Evolutionary conservation across 768 basidiomycete genomes (phyloP), one percentile per base, ranked within the genome.

Genomic region (Dendrothele bispora): DNA sequence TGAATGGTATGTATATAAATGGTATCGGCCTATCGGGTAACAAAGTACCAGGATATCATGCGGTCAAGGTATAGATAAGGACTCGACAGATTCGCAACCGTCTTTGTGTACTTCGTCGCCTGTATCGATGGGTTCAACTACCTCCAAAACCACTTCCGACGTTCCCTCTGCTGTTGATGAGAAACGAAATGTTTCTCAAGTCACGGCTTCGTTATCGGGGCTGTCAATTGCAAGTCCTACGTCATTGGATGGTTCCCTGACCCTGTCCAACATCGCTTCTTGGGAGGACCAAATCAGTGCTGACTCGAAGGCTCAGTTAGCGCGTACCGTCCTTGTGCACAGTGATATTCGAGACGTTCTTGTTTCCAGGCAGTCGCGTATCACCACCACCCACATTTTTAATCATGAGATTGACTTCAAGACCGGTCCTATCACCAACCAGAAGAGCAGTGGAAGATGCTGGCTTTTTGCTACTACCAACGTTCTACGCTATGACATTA

Each of bases 401-500:
- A 95, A 93, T 65, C 76, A 82, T 55, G 73, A 82, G 52, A 60
- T 97, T 18, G 86, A 85, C 46, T 86, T 87, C 69, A 88, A 89
- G 74, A 84, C 91, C 1, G 80, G 77, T 2, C 92, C 92, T 8
- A 72, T 94, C 53, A 94, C 91, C 11, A 80, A 87, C 66, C 93
- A 95, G 79, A 88, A 84, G 70, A 83, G 77, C 61, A 89, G 86
- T 48, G 95, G 95, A 1, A 75, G 95, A 39, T 98, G 95, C 72
- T 98, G 95, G 95, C 74, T 97, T 7, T 98, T 98, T 63, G 90
- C 94, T 2, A 89, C 91, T 6, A 94, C 91, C 52, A 91, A 92
- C 65, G 79, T 92, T 21, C 72, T 93, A 50, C 77, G 94, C 4
- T 88, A 90, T 67, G 79, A 83, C 43, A 75, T 94, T 54, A 89